Conservation (phyloP, 2,329 filamentous ascomycete species). For the Ophiostoma sp. region DNA sequence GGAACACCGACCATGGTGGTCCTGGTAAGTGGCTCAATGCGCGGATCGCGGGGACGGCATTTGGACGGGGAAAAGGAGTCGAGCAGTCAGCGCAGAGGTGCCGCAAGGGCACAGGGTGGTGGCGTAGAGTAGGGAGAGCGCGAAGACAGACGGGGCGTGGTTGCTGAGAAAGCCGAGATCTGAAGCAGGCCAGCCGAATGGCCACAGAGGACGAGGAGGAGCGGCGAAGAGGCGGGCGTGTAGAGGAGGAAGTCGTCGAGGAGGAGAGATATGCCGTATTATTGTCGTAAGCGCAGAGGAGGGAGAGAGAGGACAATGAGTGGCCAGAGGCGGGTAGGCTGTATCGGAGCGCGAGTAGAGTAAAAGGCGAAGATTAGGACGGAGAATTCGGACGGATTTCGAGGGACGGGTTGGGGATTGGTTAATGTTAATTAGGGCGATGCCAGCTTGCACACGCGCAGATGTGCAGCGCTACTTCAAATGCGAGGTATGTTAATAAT, state of each 20-base stretch:
- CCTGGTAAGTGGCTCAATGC: slow-evolving; percentile 20
- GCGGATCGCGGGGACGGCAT: slow-evolving; percentile 22
- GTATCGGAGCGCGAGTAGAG: not conserved
- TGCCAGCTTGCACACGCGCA: slow-evolving; percentile 4
- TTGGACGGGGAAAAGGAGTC: slow-evolving; percentile 12
- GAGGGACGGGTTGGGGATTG: not conserved
- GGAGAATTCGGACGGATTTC: slow-evolving; percentile 18
- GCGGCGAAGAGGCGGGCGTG: not conserved
- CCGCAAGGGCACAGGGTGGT: not conserved
- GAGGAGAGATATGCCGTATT: not conserved
- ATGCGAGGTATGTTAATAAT: not conserved
- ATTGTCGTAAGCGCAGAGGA: not conserved
- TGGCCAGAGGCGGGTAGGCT: not conserved
- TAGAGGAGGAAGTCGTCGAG: not conserved
- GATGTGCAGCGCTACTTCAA: not conserved
- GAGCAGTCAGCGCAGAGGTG: not conserved
- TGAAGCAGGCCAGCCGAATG: not conserved
- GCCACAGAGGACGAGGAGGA: not conserved
- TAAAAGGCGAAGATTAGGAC: not conserved
- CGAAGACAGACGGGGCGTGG: not conserved
- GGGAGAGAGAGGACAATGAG: not conserved
- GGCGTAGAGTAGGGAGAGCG: not conserved
- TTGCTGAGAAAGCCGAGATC: not conserved
- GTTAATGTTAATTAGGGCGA: slow-evolving; percentile 11
- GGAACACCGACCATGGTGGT: slow-evolving; percentile 28